phyloP scores from a whole-genome alignment of 2,329 filamentous ascomycete genomes.

The Beauveria asiatica region DNA sequence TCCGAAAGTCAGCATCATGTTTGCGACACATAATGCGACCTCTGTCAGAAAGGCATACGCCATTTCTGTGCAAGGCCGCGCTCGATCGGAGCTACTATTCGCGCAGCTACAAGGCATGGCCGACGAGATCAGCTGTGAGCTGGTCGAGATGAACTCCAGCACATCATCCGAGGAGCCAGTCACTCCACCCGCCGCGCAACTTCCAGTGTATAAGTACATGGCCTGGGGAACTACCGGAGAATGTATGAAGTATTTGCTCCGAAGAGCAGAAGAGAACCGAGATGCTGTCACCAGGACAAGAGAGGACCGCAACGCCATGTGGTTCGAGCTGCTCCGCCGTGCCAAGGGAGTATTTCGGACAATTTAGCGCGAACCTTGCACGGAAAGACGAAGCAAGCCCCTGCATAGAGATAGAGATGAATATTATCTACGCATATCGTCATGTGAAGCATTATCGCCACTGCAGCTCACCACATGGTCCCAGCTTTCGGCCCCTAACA shows the following conservation, averaged over 20 bases:
- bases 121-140: conserved; percentile 72
- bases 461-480: background rate
- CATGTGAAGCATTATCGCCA: no score
- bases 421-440: no score
- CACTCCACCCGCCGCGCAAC: conserved; percentile 11
- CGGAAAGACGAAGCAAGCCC: no score
- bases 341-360: conserved; percentile 29
- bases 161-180: conserved; percentile 1
- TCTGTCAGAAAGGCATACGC: conserved; percentile 53
- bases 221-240: conserved; percentile 65
- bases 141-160: conserved; percentile 31
- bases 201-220: conserved; percentile 66
- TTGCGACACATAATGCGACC: conserved; percentile 75
- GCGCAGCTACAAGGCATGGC: conserved; percentile 91
- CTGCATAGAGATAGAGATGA: no score
- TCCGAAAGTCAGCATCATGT: conserved; percentile 54
- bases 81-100: conserved; percentile 32
- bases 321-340: conserved; percentile 50
- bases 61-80: conserved; percentile 36
- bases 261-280: conserved; percentile 59
- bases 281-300: conserved; percentile 58
- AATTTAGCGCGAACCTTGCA: no score
- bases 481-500: no score
- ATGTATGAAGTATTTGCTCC: conserved; percentile 75
- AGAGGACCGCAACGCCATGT: conserved; percentile 54